phyloP scores from a whole-genome alignment of 140 eudicot species.

The Oenanthe javanica region DNA sequence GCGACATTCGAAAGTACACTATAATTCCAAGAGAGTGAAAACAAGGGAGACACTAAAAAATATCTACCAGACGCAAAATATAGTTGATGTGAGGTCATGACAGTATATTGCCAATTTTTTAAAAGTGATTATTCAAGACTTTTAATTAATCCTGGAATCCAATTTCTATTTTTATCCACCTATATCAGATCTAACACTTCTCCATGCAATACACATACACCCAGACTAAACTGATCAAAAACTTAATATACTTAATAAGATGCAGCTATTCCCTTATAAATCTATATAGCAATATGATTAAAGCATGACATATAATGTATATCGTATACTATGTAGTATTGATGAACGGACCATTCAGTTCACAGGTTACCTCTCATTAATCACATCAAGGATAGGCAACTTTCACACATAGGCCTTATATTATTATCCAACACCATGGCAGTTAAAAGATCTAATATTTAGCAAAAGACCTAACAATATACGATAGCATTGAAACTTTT shows the following conservation, averaged over 20 bases:
- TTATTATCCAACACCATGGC: not conserved
- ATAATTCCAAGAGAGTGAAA: not conserved
- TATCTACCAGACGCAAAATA: not conserved
- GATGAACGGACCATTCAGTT: not conserved
- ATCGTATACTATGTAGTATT: not conserved
- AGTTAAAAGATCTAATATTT: not conserved
- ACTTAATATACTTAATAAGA: not conserved
- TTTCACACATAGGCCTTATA: not conserved
- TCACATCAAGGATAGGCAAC: not conserved
- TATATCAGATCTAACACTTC: not conserved
- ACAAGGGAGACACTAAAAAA: not conserved
- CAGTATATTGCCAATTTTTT: not conserved
- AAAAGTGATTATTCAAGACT: not conserved
- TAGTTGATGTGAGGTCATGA: not conserved
- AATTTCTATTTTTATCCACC: not conserved
- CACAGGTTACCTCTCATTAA: not conserved
- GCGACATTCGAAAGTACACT: not conserved
- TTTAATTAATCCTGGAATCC: not conserved
- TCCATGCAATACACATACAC: not conserved
- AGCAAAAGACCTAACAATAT: not conserved
- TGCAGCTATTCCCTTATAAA: not conserved
- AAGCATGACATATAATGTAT: not conserved
- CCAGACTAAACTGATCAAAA: not conserved
- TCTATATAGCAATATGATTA: not conserved
- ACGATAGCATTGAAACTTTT: not conserved